Evolutionary conservation across 2,329 filamentous ascomycete genomes (phyloP), one percentile per base, ranked within the genome.

Genomic region (Plectosphaerella sp.): DNA sequence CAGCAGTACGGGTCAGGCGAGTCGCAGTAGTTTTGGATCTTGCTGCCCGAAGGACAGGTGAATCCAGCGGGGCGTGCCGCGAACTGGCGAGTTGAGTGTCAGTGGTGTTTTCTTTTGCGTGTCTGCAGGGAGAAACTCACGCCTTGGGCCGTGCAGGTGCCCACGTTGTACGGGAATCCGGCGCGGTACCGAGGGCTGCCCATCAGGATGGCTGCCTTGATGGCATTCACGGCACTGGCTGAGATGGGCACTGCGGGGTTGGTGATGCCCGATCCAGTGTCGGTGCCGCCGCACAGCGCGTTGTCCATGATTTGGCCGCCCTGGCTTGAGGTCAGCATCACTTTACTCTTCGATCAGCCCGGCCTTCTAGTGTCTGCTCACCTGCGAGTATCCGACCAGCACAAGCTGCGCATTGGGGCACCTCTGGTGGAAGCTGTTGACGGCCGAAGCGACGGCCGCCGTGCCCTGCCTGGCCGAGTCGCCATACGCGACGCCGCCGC

Each of bases 131-230:
- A 25, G 18, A 25, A 15, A 66, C 79, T 71, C 74, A 85, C 82
- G 3, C 82, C 82, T 50, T 74, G 69, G 15, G 76, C 73, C 12
- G 59, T 70, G 67, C 82, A 85, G 1, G 80, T 84, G 12, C 83
- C 83, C 39, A 84, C 79, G 50, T 81, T 76, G 61, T 84, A 86
- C 0, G 80, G 62, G 33, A 83, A 65, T 0, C 82, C 82, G 6
- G 68, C 64, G 8, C 74, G 69, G 59, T 80, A 79, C 53, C 82
- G 74, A 4, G 85, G 85, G 59, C 84, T 77, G 7, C 84, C 84
- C 76, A 86, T 80, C 63, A 86, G 80, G 58, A 87, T 84, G 14
- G 77, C 81, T 0, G 80, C 84, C 65, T 84, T 84, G 58, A 87
- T 77, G 61, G 77, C 76, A 4, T 66, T 68, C 8, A 83, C 66